A percentile compares a stretch with the other conserved stretches of the same genome.
Evolutionary conservation across 768 basidiomycete species (phyloP).

Genomic region (Mycena maculata): DNA sequence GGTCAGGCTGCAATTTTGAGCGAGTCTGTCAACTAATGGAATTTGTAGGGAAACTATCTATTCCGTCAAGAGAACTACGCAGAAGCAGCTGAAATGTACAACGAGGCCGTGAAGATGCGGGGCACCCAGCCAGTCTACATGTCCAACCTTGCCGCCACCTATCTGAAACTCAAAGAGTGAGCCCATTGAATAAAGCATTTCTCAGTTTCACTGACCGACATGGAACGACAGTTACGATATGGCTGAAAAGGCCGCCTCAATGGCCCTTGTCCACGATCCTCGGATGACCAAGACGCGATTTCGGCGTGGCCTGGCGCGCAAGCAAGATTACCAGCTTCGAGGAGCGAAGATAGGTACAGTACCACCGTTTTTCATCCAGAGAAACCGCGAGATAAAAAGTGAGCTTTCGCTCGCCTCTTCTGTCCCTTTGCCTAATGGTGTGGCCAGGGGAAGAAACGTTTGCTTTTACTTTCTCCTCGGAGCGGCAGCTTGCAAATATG

Average conservation of each 20-base stretch:
- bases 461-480: slow-evolving; percentile 30
- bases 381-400: slow-evolving; percentile 7
- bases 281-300: slow-evolving; percentile 52
- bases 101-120: slow-evolving; percentile 42
- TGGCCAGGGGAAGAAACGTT: slow-evolving; percentile 23
- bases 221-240: slow-evolving; percentile 49
- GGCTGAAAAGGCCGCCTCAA: slow-evolving; percentile 52
- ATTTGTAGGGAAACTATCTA: slow-evolving; percentile 46
- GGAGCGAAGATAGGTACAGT: slow-evolving; percentile 22
- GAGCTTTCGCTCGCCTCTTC: not conserved
- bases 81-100: slow-evolving; percentile 44
- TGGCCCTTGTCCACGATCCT: slow-evolving; percentile 50
- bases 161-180: slow-evolving; percentile 51
- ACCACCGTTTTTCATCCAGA: not conserved
- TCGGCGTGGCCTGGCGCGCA: slow-evolving; percentile 53
- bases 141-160: slow-evolving; percentile 50
- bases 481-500: slow-evolving; percentile 21
- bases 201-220: not conserved
- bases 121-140: slow-evolving; percentile 49
- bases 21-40: too few species aligned
- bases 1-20: too few species aligned
- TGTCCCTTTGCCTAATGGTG: not conserved
- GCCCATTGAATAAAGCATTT: slow-evolving; percentile 20
- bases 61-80: slow-evolving; percentile 47
- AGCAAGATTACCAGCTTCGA: slow-evolving; percentile 35